Base-by-base conservation (phyloP, 2,329 filamentous ascomycete species). In the Exophiala oligosperma region DNA sequence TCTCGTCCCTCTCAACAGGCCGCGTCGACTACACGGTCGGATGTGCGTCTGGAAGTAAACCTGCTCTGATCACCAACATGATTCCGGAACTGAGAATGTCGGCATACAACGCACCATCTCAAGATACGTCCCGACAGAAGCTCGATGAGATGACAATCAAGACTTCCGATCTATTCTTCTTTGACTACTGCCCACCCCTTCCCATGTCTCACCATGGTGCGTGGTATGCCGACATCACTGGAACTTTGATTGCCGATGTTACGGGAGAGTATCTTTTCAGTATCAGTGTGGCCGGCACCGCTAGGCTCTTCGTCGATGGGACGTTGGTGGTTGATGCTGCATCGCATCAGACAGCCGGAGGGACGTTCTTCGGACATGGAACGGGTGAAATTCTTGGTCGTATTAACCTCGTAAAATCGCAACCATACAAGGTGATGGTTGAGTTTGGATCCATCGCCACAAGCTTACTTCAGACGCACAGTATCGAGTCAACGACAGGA, bases 331-430 rank as follows among this genome's bases (percentile, higher is more conserved):
- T 89, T 21, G 84, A 89, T 72, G 88, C 89, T 66, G 79, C 81
- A 17, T 85, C 84, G 49, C 83, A 84, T 59, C 87, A 89, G 69
- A 76, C 71, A 46, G 79, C 82, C 24, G 85, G 86, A 8, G 82
- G 84, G 44, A 81, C 82, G 3, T 89, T 89, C 76, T 86, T 88
- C 60, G 84, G 86, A 17, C 78, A 77, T n/a, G 86, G 82, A 2
- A 89, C 85, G 0, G 74, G 80, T 2, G 87, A 90, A 69, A 83
- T 88, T 64, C 80, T 81, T 47, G 85, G 85, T 12, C 75, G 74
- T 1, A 79, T 84, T 53, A 70, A 80, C 2, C 77, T 90, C 52
- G 80, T 81, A 59, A 82, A 82, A 64, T 85, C 83, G 7, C 76
- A 84, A 63, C 76, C 77, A 0, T 89, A 89, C 72, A 76, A 77